A percentile compares a stretch with the other conserved stretches of the same genome.
phyloP scores from a whole-genome alignment of 1,284 basidiomycete species.

The Moesziomyces sp. region DNA sequence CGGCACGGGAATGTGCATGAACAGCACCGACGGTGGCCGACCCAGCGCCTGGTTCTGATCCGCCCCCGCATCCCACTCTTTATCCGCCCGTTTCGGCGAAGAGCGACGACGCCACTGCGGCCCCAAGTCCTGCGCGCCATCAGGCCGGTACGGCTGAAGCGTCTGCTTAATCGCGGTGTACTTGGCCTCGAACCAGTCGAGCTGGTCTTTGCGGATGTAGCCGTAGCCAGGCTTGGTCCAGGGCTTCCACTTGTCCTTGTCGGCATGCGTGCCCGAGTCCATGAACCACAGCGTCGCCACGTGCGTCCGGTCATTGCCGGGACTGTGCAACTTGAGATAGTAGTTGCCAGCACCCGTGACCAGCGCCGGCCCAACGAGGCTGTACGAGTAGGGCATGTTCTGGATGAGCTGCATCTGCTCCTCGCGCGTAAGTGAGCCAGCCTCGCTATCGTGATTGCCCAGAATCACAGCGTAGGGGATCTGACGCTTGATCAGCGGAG shows the following conservation, averaged over 20 bases:
- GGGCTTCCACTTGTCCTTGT: constrained; percentile 40
- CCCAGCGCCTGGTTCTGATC: constrained; percentile 16
- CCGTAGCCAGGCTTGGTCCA: constrained; percentile 55
- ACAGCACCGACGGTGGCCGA: constrained; percentile 57
- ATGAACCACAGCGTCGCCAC: constrained; percentile 90
- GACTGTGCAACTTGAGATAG: constrained; percentile 30
- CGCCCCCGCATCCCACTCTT: constrained; percentile 32
- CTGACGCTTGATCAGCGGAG: constrained; percentile 77
- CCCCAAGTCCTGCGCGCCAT: constrained; percentile 42
- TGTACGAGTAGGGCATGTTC: constrained; percentile 83
- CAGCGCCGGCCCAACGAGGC: constrained; percentile 80
- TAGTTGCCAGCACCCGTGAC: constrained; percentile 70
- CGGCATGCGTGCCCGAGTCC: constrained; percentile 77
- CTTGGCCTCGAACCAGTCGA: constrained; percentile 53
- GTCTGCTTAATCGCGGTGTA: constrained; percentile 19
- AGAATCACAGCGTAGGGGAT: constrained; percentile 91
- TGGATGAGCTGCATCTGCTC: constrained; percentile 77
- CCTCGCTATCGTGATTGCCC: constrained; percentile 76
- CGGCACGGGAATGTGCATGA: constrained; percentile 66
- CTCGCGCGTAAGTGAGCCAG: constrained; percentile 45
- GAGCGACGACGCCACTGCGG: constrained; percentile 11
- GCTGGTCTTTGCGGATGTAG: constrained; percentile 57
- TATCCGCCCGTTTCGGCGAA: background rate
- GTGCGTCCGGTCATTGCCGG: constrained; percentile 74
- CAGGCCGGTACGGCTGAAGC: constrained; percentile 49